Conservation (phyloP, 2,329 filamentous ascomycete genomes). For the Hirsutella minnesotensis region DNA sequence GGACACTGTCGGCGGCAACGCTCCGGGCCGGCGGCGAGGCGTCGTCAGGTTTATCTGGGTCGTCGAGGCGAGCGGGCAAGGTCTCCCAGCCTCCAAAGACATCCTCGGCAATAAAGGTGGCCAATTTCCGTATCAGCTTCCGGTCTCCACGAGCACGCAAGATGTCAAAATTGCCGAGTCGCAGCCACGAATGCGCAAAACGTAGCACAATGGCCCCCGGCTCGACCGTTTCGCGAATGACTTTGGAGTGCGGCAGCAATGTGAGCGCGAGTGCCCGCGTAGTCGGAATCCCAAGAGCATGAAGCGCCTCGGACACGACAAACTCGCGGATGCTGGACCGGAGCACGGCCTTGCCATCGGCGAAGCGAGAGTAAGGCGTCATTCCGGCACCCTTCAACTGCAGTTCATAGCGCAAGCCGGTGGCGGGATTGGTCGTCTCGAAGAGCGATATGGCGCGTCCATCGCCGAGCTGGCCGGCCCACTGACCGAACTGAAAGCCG, state of each 20-base stretch:
- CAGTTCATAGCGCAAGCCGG: slow-evolving; percentile 69
- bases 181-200: slow-evolving; percentile 84
- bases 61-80: slow-evolving; percentile 51
- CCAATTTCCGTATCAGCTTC: slow-evolving; percentile 57
- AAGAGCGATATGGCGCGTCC: slow-evolving; percentile 91
- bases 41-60: slow-evolving; percentile 34
- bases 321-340: slow-evolving; percentile 91
- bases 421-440: slow-evolving; percentile 66
- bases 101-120: slow-evolving; percentile 76
- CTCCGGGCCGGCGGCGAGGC: slow-evolving; percentile 35
- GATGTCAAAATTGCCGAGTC: slow-evolving; percentile 95
- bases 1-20: slow-evolving; percentile 42
- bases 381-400: slow-evolving; percentile 90
- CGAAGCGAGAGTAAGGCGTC: slow-evolving; percentile 92
- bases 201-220: slow-evolving; percentile 86
- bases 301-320: slow-evolving; percentile 77
- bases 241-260: slow-evolving; percentile 58
- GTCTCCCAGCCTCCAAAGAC: slow-evolving; percentile 80
- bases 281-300: slow-evolving; percentile 74
- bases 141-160: slow-evolving; percentile 71
- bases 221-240: slow-evolving; percentile 69
- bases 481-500: slow-evolving; percentile 68
- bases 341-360: slow-evolving; percentile 88
- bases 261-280: slow-evolving; percentile 80
- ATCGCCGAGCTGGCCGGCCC: slow-evolving; percentile 93